These are phyloP conservation scores for Amylostereum chailletii DNA, from an alignment of 1,284 basidiomycete species.

Conservation along the genomic window DNA sequence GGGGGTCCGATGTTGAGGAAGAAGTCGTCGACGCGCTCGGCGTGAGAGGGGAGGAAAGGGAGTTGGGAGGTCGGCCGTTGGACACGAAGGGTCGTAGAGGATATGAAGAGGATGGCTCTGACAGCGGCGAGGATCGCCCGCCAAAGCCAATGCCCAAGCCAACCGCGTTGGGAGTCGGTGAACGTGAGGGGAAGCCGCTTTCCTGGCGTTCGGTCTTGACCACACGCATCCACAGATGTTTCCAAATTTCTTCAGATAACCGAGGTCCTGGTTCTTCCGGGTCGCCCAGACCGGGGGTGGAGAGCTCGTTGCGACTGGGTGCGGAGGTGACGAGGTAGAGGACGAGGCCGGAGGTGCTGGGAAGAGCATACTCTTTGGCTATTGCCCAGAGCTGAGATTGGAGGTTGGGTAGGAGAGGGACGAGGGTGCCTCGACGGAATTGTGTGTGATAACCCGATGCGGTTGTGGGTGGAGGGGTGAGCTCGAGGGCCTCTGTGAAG, in stretches of 20 bases:
- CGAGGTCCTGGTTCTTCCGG: conserved; percentile 62
- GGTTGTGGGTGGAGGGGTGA: conserved; percentile 40
- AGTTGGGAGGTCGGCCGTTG: conserved; percentile 25
- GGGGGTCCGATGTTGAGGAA: conserved; percentile 35
- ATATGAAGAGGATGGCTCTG: conserved; percentile 28
- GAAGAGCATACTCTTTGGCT: conserved; percentile 80
- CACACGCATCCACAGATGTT: conserved; percentile 68
- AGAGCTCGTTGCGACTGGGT: conserved; percentile 6
- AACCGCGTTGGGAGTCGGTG: conserved; percentile 30
- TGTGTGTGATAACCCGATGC: conserved; percentile 71
- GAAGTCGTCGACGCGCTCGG: conserved; percentile 45
- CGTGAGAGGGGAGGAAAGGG: conserved; percentile 29
- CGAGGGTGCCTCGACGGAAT: conserved; percentile 66
- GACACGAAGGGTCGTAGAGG: conserved; percentile 40
- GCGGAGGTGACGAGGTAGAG: conserved; percentile 58
- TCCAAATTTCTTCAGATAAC: conserved; percentile 79
- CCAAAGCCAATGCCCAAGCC: conserved; percentile 31
- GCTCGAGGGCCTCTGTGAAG: conserved; percentile 30
- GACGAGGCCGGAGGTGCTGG: conserved; percentile 68
- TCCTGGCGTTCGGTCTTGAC: conserved; percentile 59
- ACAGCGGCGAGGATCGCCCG: conserved; percentile 31
- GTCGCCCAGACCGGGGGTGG: conserved; percentile 11
- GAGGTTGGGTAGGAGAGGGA: conserved; percentile 64
- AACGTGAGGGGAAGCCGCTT: conserved; percentile 24
- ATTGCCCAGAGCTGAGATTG: conserved; percentile 71